Conservation (phyloP, 768 basidiomycete species). For the Suillus spraguei region DNA sequence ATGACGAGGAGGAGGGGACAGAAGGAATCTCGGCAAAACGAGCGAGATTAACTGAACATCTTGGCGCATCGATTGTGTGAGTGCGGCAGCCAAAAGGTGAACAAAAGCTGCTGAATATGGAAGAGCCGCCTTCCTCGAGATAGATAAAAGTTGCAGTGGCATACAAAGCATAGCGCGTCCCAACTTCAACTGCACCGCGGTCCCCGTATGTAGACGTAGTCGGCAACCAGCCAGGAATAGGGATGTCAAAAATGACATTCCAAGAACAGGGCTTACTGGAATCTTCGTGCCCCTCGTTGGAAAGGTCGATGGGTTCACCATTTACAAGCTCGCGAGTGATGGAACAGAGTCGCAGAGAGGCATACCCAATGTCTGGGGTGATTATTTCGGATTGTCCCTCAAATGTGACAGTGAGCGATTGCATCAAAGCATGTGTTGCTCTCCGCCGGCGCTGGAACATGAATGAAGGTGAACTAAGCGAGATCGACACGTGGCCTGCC, state of each 20-base stretch:
- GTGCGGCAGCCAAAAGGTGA: slow-evolving; percentile 52
- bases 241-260: slow-evolving; percentile 80
- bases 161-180: slow-evolving; percentile 66
- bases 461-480: slow-evolving; percentile 57
- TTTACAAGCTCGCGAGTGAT: slow-evolving; percentile 60
- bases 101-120: slow-evolving; percentile 58
- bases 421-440: slow-evolving; percentile 55
- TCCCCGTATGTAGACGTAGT: slow-evolving; percentile 53
- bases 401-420: slow-evolving; percentile 74
- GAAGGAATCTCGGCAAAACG: slow-evolving; percentile 54
- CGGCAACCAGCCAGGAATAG: slow-evolving; percentile 92
- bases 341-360: slow-evolving; percentile 66
- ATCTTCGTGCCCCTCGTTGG: slow-evolving; percentile 66
- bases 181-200: slow-evolving; percentile 43
- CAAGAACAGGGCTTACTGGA: slow-evolving; percentile 57
- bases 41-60: slow-evolving; percentile 47
- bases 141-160: slow-evolving; percentile 64
- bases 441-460: slow-evolving; percentile 54
- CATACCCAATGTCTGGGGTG: slow-evolving; percentile 66
- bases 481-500: slow-evolving; percentile 76
- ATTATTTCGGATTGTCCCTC: slow-evolving; percentile 86
- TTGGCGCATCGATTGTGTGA: slow-evolving; percentile 42
- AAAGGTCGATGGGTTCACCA: slow-evolving; percentile 57
- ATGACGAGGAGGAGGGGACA: slow-evolving; percentile 27
- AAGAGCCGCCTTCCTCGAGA: slow-evolving; percentile 42